Percentiles rank a stretch among this genome's conserved stretches.
These are phyloP conservation scores for Nigrograna mackinnonii DNA, from an alignment of 2,329 filamentous ascomycete genomes.

Conservation along the genomic window DNA sequence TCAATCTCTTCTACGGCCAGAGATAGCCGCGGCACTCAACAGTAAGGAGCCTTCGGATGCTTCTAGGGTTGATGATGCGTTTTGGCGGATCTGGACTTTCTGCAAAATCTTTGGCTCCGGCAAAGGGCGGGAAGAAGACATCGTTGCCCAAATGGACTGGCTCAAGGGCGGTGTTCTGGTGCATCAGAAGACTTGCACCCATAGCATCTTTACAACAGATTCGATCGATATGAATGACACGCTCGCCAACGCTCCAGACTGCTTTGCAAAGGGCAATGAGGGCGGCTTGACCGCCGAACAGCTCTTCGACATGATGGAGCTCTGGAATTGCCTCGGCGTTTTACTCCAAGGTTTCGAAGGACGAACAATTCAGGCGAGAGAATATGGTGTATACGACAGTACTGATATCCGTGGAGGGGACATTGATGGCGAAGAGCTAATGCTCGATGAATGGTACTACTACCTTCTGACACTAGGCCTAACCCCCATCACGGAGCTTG, in stretches of 20 bases:
- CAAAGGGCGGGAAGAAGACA: constrained; percentile 62
- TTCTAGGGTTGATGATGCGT: constrained; percentile 61
- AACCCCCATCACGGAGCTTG: constrained; percentile 57
- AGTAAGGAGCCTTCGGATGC: constrained; percentile 50
- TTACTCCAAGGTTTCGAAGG: constrained; percentile 61
- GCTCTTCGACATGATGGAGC: constrained; percentile 66
- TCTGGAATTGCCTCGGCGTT: constrained; percentile 64
- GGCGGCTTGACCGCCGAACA: constrained; percentile 58
- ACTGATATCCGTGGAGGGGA: constrained; percentile 52
- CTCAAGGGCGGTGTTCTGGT: constrained; percentile 60
- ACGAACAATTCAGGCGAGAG: constrained; percentile 57
- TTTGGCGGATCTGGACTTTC: constrained; percentile 70
- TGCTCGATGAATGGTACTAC: constrained; percentile 65
- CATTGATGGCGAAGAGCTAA: constrained; percentile 54
- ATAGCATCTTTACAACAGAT: constrained; percentile 53
- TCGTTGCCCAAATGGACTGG: constrained; percentile 66
- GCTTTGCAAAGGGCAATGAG: constrained; percentile 62
- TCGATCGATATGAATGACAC: constrained; percentile 56
- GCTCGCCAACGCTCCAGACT: constrained; percentile 58
- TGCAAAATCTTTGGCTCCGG: constrained; percentile 65
- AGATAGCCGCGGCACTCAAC: constrained; percentile 58
- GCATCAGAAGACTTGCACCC: constrained; percentile 49
- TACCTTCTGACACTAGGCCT: constrained; percentile 64
- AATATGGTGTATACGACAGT: constrained; percentile 59
- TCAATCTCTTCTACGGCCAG: constrained; percentile 58